These are phyloP conservation scores for Tricholoma saponaceum DNA, from an alignment of 768 basidiomycete genomes.

Conservation along the genomic window DNA sequence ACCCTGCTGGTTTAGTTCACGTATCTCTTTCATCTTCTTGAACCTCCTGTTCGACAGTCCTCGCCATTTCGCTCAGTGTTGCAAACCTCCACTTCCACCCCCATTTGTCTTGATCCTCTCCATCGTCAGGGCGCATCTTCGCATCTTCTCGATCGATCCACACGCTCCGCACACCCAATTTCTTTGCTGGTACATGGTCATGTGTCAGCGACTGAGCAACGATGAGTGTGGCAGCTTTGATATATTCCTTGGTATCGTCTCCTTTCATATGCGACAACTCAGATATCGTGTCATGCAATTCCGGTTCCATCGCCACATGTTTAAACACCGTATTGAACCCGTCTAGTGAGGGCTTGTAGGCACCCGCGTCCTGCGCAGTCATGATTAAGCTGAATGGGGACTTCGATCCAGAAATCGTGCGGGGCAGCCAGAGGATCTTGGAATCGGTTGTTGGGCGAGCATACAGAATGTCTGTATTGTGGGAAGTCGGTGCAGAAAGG, in stretches of 20 bases:
- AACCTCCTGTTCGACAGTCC: constrained; percentile 46
- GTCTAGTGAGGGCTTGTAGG: constrained; percentile 63
- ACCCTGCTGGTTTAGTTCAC: no score
- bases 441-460: constrained; percentile 29
- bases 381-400: constrained; percentile 65
- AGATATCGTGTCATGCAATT: constrained; percentile 28
- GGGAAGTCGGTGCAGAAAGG: constrained; percentile 13
- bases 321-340: constrained; percentile 50
- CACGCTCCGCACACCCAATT: constrained; percentile 51
- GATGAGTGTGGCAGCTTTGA: constrained; percentile 50
- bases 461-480: constrained; percentile 5
- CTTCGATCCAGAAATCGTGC: constrained; percentile 33
- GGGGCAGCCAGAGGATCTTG: constrained; percentile 39
- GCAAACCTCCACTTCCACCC: constrained; percentile 52
- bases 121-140: constrained; percentile 36
- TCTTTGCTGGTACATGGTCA: constrained; percentile 60
- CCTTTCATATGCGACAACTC: constrained; percentile 13
- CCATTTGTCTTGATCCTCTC: constrained; percentile 20
- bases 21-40: neutral
- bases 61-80: constrained; percentile 58
- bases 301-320: constrained; percentile 35
- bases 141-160: constrained; percentile 63
- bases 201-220: constrained; percentile 68
- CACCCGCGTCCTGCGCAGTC: constrained; percentile 70
- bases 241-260: constrained; percentile 19